Evolutionary conservation across 2,329 filamentous ascomycete genomes (phyloP), one percentile per base, ranked within the genome.

Genomic region (Shiraia sp.): DNA sequence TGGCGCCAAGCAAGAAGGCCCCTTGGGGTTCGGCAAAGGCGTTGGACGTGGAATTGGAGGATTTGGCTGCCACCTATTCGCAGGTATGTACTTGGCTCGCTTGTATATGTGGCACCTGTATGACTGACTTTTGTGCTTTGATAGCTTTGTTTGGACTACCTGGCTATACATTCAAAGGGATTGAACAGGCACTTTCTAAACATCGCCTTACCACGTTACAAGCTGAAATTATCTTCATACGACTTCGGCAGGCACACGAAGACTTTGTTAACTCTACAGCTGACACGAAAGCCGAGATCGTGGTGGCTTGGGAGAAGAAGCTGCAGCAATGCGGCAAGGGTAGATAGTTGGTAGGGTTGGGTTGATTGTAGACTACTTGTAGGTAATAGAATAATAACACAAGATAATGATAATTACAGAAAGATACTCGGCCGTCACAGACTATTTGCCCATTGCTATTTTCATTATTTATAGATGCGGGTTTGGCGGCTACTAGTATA

Each of bases 1-100:
- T 38, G 89, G 82, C 13, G 80, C 79, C 9, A 78, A 78, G 57
- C 79, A 85, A 47, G 79, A 81, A 43, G 82, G 82, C 2, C 59
- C 71, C 3, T 73, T 72, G 4, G 90, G 90, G 1, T 72, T 90
- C 3, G 62, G 33, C 2, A 56, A 50, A 16, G 53, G 69, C 1
- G 37, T 72, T 1, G 61, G 59, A 0, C 69, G 67, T 41, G 71
- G 66, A 2, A 40, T 48, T 6, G 30, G 25, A 4, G 49, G 46
- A 0, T 47, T 54, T 10, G 36, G 22, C 5, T 47, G 23, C 28
- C 51, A 56, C 22, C 37, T 29, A 9, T 17, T 50, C 15, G 49
- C 49, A 16, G 50, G 45, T 45, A 25, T 9, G 36, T 39, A 13
- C 14, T 15, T 14, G 7, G 15, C 12, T 26, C 10, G 3, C 7